phyloP scores from a whole-genome alignment of 208 protist species.

The Leishmania braziliensis region DNA sequence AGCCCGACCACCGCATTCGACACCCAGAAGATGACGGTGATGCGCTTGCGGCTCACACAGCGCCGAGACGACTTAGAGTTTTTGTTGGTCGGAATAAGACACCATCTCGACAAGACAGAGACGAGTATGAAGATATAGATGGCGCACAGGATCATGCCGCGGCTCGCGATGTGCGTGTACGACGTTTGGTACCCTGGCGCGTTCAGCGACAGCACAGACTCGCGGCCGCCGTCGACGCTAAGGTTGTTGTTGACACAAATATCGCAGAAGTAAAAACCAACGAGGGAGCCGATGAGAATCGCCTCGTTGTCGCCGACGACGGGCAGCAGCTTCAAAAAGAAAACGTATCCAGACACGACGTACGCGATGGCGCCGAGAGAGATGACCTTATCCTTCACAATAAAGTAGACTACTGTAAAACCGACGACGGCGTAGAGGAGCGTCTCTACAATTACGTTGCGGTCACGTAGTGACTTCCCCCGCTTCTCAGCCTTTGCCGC shows the following conservation, averaged over 20 bases:
- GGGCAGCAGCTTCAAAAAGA: slow-evolving; percentile 59
- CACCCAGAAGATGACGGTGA: slow-evolving; percentile 70
- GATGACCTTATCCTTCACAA: slow-evolving; percentile 66
- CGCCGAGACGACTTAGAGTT: slow-evolving; percentile 81
- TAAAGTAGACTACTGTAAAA: slow-evolving; percentile 50
- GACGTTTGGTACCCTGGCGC: slow-evolving; percentile 57
- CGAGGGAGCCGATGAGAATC: slow-evolving; percentile 67
- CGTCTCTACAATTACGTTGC: slow-evolving; percentile 41
- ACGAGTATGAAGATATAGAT: slow-evolving; percentile 55
- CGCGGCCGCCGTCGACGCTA: slow-evolving; percentile 33
- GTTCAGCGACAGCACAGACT: slow-evolving; percentile 43
- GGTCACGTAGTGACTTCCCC: slow-evolving; percentile 38
- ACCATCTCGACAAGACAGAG: slow-evolving; percentile 47
- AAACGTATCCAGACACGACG: slow-evolving; percentile 62
- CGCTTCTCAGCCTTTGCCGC: slow-evolving; percentile 35
- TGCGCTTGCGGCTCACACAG: slow-evolving; percentile 54
- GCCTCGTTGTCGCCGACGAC: slow-evolving; percentile 80
- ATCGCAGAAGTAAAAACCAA: slow-evolving; percentile 83
- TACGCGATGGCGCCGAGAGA: slow-evolving; percentile 67
- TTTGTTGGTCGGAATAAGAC: slow-evolving; percentile 53
- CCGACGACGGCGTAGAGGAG: slow-evolving; percentile 50
- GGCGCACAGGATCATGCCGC: slow-evolving; percentile 59
- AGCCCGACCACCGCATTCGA: slow-evolving; percentile 38
- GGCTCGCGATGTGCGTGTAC: slow-evolving; percentile 77
- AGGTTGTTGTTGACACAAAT: slow-evolving; percentile 75